Evolutionary conservation across 139 green algal genomes (phyloP).

Genomic region (Auxenochlorella pyrenoidosa): DNA sequence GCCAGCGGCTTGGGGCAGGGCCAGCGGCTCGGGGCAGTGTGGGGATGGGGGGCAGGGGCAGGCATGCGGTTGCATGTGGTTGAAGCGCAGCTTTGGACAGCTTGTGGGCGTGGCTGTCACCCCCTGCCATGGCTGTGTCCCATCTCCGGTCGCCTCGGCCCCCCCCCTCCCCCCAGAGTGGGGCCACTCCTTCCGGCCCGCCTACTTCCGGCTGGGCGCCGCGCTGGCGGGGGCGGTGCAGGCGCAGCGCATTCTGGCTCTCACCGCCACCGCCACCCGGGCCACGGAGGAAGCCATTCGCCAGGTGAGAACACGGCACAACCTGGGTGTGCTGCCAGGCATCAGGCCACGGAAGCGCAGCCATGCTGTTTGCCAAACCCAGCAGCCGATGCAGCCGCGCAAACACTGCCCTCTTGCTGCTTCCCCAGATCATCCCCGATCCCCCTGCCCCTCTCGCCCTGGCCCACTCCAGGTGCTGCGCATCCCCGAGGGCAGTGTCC

Average conservation of each 20-base stretch:
- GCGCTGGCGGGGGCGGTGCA: conserved; percentile 69
- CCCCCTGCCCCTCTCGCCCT: background rate
- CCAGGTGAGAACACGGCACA: conserved; percentile 5
- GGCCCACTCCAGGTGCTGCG: conserved; percentile 49
- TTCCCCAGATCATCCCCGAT: background rate
- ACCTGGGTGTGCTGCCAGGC: too few relatives aligned
- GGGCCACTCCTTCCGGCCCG: conserved; percentile 95
- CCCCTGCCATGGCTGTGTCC: too few relatives aligned
- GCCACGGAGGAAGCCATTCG: conserved; percentile 68
- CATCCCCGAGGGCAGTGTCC: conserved; percentile 55
- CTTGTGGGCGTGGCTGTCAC: too few relatives aligned
- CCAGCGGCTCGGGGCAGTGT: too few relatives aligned
- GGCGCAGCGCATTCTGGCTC: conserved; percentile 74
- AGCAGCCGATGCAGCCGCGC: background rate
- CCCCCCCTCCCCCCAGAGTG: conserved; percentile 66
- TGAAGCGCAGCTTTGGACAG: too few relatives aligned
- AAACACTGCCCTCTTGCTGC: background rate
- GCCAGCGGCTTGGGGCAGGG: too few relatives aligned
- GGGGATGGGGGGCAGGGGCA: too few relatives aligned
- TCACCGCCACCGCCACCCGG: conserved; percentile 91
- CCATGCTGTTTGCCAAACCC: too few relatives aligned
- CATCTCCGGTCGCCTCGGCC: too few relatives aligned
- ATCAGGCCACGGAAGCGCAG: too few relatives aligned
- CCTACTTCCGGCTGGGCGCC: conserved; percentile 82
- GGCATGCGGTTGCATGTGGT: too few relatives aligned